Evolutionary conservation across 768 basidiomycete species (phyloP).

Genomic region (Tulasnella sp.): DNA sequence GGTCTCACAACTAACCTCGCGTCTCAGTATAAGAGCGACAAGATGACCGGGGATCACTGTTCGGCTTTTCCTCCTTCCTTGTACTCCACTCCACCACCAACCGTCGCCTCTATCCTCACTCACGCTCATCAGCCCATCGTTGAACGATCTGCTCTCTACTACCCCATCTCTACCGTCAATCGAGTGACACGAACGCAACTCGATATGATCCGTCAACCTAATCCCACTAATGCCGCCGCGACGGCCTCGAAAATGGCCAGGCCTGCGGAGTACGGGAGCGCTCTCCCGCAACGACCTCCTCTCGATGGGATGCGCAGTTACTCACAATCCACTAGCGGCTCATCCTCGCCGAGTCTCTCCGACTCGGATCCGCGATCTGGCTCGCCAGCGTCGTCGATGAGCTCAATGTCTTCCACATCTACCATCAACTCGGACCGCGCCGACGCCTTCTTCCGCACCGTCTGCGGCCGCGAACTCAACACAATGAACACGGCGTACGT

Average conservation of each 20-base stretch:
- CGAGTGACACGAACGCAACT: too few species aligned
- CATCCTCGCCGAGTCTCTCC: constrained; percentile 13
- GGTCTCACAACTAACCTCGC: too few species aligned
- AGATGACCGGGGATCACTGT: background rate
- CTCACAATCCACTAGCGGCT: constrained; percentile 14
- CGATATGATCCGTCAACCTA: too few species aligned
- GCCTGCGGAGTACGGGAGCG: background rate
- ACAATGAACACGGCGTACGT: constrained; percentile 45
- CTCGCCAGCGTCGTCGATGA: constrained; percentile 1
- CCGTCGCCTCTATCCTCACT: background rate
- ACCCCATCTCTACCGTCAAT: too few species aligned
- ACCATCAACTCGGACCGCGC: constrained; percentile 18
- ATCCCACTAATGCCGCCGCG: too few species aligned
- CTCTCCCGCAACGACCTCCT: background rate
- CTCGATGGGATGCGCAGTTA: background rate
- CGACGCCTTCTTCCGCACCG: constrained; percentile 38
- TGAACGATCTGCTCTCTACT: background rate
- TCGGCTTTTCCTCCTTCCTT: constrained; percentile 1
- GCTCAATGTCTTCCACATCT: constrained; percentile 13
- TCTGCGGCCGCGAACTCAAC: constrained; percentile 46
- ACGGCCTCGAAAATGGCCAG: background rate
- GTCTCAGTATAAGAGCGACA: too few species aligned
- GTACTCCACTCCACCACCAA: constrained; percentile 6
- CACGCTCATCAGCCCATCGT: background rate
- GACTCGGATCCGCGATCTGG: constrained; percentile 13